Percentiles rank a stretch among this genome's conserved stretches.
Evolutionary conservation across 495 filamentous ascomycete genomes (phyloP).

Genomic region (Aspergillus kassunensis): DNA sequence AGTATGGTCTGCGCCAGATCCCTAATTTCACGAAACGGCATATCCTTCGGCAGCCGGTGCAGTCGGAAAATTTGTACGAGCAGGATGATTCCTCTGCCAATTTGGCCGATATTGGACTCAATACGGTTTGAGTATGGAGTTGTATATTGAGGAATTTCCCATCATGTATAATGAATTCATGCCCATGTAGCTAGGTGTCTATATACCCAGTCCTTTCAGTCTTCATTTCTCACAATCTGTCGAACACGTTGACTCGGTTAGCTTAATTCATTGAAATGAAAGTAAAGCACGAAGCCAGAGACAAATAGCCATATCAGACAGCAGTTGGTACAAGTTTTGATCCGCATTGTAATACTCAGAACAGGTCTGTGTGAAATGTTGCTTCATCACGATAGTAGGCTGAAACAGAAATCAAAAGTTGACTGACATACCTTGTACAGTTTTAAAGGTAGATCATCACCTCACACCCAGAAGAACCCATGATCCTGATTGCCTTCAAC

Average conservation of each 20-base stretch:
- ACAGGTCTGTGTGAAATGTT: constrained; percentile 56
- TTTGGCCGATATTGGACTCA: constrained; percentile 22
- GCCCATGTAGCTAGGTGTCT: neutral
- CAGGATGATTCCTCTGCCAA: constrained; percentile 22
- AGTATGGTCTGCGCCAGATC: constrained; percentile 46
- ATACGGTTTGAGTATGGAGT: constrained; percentile 14
- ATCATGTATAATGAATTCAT: neutral
- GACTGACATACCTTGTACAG: constrained; percentile 9
- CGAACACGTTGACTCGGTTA: too few relatives aligned
- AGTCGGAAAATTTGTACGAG: constrained; percentile 39
- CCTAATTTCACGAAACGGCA: constrained; percentile 44
- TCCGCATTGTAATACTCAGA: constrained; percentile 48
- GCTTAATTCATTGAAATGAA: neutral
- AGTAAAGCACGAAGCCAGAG: neutral
- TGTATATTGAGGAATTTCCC: neutral
- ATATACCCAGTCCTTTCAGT: neutral
- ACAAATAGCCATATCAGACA: constrained; percentile 39
- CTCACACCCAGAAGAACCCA: too few relatives aligned
- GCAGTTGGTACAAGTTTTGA: constrained; percentile 46
- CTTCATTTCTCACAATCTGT: neutral
- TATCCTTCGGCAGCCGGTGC: constrained; percentile 33
- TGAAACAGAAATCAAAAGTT: constrained; percentile 1
- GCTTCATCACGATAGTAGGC: constrained; percentile 49
- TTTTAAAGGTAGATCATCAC: too few relatives aligned
- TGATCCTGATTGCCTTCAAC: too few relatives aligned